Evolutionary conservation across 2,329 filamentous ascomycete genomes (phyloP).

Genomic region (Botrytis fragariae): DNA sequence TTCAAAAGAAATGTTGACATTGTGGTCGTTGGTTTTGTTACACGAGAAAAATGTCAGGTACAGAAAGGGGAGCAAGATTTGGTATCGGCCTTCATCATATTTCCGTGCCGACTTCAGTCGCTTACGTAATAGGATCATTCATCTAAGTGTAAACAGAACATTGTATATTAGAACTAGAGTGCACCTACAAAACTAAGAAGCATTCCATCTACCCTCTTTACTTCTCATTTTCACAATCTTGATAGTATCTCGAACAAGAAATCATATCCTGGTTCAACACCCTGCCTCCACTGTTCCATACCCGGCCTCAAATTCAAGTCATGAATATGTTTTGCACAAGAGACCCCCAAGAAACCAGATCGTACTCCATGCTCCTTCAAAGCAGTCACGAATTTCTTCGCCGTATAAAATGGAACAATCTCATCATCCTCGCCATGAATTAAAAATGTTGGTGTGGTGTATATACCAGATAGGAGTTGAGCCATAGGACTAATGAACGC

Average conservation of each 20-base stretch:
- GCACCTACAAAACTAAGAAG: neutral
- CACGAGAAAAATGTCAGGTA: neutral
- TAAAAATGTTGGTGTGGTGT: slow-evolving; percentile 9
- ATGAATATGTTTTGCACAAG: slow-evolving; percentile 5
- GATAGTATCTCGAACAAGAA: slow-evolving; percentile 6
- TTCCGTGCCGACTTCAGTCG: neutral
- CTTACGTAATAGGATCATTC: neutral
- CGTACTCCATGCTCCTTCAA: neutral
- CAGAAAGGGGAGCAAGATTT: neutral
- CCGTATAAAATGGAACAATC: neutral
- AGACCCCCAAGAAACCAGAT: neutral
- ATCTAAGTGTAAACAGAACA: neutral
- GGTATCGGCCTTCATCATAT: neutral
- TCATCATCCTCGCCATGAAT: slow-evolving; percentile 9
- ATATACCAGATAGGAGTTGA: slow-evolving; percentile 4
- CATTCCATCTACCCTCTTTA: neutral
- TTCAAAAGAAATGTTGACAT: neutral
- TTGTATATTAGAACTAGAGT: too few relatives aligned
- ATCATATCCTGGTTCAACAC: neutral
- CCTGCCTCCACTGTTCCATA: neutral
- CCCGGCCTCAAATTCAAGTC: slow-evolving; percentile 1
- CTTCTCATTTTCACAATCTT: neutral
- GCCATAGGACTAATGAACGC: neutral
- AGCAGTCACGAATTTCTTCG: neutral
- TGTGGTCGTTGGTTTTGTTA: neutral